A percentile compares a stretch with the other conserved stretches of the same genome.
Evolutionary conservation across 2,329 filamentous ascomycete genomes (phyloP).

Genomic region (Exophiala xenobiotica): DNA sequence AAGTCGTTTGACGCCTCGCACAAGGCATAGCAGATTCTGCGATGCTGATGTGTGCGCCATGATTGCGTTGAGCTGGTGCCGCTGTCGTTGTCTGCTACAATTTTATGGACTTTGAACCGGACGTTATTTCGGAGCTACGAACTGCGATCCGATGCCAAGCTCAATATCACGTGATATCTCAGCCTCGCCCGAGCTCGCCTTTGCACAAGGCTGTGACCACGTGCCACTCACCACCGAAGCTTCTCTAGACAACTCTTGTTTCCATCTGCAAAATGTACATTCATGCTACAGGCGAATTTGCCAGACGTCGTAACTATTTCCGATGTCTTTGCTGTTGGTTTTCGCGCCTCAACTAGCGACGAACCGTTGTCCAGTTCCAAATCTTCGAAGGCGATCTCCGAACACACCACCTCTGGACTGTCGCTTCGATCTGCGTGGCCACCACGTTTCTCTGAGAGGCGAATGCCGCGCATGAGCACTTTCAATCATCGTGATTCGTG

Average conservation of each 20-base stretch:
- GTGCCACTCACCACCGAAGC: too few relatives aligned
- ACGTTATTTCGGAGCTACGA: not conserved
- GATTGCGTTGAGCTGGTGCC: not conserved
- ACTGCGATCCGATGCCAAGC: not conserved
- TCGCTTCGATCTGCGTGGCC: not conserved
- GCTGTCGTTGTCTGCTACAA: not conserved
- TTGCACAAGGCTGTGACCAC: not conserved
- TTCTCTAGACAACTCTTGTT: too few relatives aligned
- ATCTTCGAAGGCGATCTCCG: not conserved
- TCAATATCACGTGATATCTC: not conserved
- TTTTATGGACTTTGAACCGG: too few relatives aligned
- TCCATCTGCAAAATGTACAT: not conserved
- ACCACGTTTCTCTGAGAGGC: not conserved
- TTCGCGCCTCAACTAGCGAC: too few relatives aligned
- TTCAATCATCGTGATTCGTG: not conserved
- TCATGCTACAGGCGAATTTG: too few relatives aligned
- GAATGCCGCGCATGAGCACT: not conserved
- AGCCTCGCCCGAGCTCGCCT: not conserved
- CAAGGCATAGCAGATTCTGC: conserved; percentile 25
- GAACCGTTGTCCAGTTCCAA: not conserved
- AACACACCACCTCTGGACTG: not conserved
- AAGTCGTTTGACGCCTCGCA: conserved; percentile 24
- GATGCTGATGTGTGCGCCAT: conserved; percentile 26
- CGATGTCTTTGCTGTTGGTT: too few relatives aligned
- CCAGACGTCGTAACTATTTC: not conserved